Base-by-base conservation (phyloP, 2,329 filamentous ascomycete species). In the Aspergillus latus region DNA sequence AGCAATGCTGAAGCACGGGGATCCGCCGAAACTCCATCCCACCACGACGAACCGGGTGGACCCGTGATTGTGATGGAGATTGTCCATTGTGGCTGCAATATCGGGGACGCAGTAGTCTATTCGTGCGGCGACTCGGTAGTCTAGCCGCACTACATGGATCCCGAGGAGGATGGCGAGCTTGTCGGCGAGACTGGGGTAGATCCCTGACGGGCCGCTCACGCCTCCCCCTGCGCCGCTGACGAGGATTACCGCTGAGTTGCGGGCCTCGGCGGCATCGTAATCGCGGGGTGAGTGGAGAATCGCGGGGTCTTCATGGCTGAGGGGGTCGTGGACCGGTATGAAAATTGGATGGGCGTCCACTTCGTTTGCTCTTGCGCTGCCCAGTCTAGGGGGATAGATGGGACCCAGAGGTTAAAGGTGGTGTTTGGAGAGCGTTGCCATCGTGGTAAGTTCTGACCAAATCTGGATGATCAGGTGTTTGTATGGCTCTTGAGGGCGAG, bases 11-110 rank as follows among this genome's bases (percentile, higher is more conserved):
- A 76, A 74, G 15, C 74, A 75, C 0, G 74, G 74, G 21, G 73
- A 74, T 5, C 75, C 72, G 21, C 76, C 74, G 50, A 78, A 77
- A 9, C 71, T 74, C 76, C 75, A 78, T 45, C 76, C 76, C 1
- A 76, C 66, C 11, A 78, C 56, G 5, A 77, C 74, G 60, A 77
- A 76, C 26, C 60, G 65, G n/a, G 55, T 57, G 1, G 73, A 63
- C 0, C 59, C 63, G 58, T 68, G 72, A 28, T 63, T 56, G 11
- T 67, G 57, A 11, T 68, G 48, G 7, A 77, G 64, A 49, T 72
- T 73, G 30, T 69, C 59, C 68, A 78, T 72, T 4, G 68, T 69
- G 8, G 74, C 69, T 7, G 63, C 47, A 0, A 75, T 68, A 56
- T 78, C 75, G 7, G 64, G 55, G 3, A 69, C 64, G 62, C 76